Base-by-base conservation (phyloP, 2,329 filamentous ascomycete genomes). In the Penicillium sp. region DNA sequence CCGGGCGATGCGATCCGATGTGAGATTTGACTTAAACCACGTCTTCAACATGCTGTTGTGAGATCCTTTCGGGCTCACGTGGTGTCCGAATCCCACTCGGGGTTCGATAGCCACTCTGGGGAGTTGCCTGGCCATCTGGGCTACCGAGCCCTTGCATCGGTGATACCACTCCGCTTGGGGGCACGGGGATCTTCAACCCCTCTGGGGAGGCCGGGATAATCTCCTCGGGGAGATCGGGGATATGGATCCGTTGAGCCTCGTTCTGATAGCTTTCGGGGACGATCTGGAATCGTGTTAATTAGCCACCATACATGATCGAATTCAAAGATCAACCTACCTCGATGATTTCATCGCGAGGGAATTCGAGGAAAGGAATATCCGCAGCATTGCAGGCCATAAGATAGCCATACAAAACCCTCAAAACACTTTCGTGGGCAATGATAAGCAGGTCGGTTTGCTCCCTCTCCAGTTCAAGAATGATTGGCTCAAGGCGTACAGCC, bases 201-300 rank as follows among this genome's bases (percentile, higher is more conserved):
- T 95, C 87, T 0, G 91, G 90, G 1, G 88, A 91, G 47, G 83
- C 83, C 2, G 90, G 89, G 13, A 95, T 83, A 47, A 91, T 85
- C 46, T 83, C 78, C 27, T 80, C 74, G 2, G 83, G 82, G 7
- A 89, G 78, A 53, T 79, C 79, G 3, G 90, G 88, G 59, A 99
- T 96, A 64, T 89, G 86, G 65, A 99, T 91, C 54, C 91, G 86
- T 72, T 90, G 94, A 18, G 93, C 90, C 73, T 94, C 89, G 69
- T 99, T 99, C 77, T 97, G 94, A 75, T 99, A 99, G 30, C 91
- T 93, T 16, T 93, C 92, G 3, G 94, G 95, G 55, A 97, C 95
- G 70, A 99, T 97, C 84, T 84, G 52, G 16, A 47, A 16, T 14
- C n/a, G 45, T 34, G 45, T 47, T 27, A 43, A 56, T 67, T 51